Percentiles rank a stretch among this genome's conserved stretches.
phyloP scores from a whole-genome alignment of 1,284 basidiomycete species.

The Trametes polyzona region DNA sequence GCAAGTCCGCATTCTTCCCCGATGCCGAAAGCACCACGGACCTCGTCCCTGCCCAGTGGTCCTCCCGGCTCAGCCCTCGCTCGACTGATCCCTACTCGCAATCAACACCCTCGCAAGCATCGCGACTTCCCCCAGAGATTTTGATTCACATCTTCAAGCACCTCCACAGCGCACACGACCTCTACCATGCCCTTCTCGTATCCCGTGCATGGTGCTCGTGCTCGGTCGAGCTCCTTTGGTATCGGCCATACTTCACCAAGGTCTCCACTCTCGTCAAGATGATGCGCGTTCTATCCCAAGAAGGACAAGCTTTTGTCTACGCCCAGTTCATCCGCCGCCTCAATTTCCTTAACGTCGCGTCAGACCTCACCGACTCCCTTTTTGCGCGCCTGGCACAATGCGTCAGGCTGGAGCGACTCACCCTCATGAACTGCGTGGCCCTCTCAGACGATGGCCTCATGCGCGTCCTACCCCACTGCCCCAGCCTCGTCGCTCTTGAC shows the following conservation, averaged over 20 bases:
- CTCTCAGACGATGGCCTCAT: slow-evolving; percentile 74
- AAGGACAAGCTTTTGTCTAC: slow-evolving; percentile 85
- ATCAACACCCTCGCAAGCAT: slow-evolving; percentile 44
- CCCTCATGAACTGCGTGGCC: slow-evolving; percentile 82
- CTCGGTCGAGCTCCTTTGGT: slow-evolving; percentile 95
- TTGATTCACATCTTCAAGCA: slow-evolving; percentile 93
- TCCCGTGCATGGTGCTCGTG: slow-evolving; percentile 95
- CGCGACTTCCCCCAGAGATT: slow-evolving; percentile 84
- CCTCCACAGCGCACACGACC: slow-evolving; percentile 74
- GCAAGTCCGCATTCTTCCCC: slow-evolving; percentile 50
- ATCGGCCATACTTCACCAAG: slow-evolving; percentile 81
- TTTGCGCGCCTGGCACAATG: slow-evolving; percentile 80
- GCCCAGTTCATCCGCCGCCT: slow-evolving; percentile 88
- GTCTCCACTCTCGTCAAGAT: slow-evolving; percentile 79
- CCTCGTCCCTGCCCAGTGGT: slow-evolving; percentile 69
- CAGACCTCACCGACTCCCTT: slow-evolving; percentile 78
- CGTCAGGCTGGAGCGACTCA: slow-evolving; percentile 88
- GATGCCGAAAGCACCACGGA: slow-evolving; percentile 43
- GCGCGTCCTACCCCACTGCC: slow-evolving; percentile 71
- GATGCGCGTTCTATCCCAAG: slow-evolving; percentile 64
- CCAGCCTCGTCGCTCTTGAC: slow-evolving; percentile 88
- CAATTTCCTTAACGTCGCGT: slow-evolving; percentile 82
- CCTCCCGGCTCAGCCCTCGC: slow-evolving; percentile 39
- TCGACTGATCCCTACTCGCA: slow-evolving; percentile 28
- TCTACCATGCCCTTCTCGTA: slow-evolving; percentile 81